These are phyloP conservation scores for Gleditsia sinensis DNA, from an alignment of 306 rosid genomes.

Conservation along the genomic window DNA sequence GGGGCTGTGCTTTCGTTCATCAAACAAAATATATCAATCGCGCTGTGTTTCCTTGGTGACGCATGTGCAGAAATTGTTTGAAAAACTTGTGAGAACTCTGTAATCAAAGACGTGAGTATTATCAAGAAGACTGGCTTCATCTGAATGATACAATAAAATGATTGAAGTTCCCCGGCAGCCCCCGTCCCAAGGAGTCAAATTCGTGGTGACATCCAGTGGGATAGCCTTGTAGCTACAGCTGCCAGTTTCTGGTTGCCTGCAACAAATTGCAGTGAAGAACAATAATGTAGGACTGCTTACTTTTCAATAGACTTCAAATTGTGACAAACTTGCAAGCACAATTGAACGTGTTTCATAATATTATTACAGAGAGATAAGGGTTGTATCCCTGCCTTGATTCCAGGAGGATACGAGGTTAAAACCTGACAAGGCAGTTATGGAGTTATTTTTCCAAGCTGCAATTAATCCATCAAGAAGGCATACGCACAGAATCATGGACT, in stretches of 20 bases:
- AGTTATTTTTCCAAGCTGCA: no score
- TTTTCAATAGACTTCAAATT: background rate
- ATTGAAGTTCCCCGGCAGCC: constrained; percentile 35
- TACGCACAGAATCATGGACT: no score
- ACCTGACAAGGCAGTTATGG: no score
- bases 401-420: no score
- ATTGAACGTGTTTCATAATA: no score
- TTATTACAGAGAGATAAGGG: no score
- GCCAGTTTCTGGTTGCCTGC: constrained; percentile 8
- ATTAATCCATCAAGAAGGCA: no score
- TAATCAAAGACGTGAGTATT: constrained; percentile 43
- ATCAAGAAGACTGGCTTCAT: constrained; percentile 33
- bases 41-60: background rate
- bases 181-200: constrained; percentile 58
- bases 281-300: no score
- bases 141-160: no score
- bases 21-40: background rate
- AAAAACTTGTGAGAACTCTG: constrained; percentile 59
- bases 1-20: background rate
- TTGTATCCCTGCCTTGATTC: no score
- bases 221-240: background rate
- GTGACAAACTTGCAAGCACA: background rate
- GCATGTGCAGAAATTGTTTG: constrained; percentile 27
- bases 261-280: background rate
- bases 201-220: constrained; percentile 38